Evolutionary conservation across 148 eudicot genomes (phyloP).

Genomic region (Diospyros kaki): DNA sequence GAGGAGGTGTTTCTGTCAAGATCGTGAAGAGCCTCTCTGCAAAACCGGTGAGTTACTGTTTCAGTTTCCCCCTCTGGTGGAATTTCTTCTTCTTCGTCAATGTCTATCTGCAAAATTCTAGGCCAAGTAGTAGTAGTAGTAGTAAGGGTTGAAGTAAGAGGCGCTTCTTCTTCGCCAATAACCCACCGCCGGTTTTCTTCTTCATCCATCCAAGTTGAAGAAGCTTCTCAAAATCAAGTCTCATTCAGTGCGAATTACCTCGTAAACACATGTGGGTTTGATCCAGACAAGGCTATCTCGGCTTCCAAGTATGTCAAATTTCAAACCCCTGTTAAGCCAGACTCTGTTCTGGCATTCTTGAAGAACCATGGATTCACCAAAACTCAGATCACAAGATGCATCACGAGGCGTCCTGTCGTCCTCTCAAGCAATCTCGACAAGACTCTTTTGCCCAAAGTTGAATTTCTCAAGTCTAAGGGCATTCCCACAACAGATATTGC

Average conservation of each 20-base stretch:
- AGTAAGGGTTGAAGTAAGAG: too few relatives aligned
- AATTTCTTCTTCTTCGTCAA: too few relatives aligned
- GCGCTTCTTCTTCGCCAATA: too few relatives aligned
- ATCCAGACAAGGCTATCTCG: not conserved
- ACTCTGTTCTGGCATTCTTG: not conserved
- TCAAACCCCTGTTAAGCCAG: not conserved
- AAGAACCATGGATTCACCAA: slow-evolving; percentile 7
- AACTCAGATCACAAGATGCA: not conserved
- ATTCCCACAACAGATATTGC: slow-evolving; percentile 2
- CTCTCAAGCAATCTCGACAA: not conserved
- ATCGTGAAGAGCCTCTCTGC: too few relatives aligned
- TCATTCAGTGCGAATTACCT: not conserved
- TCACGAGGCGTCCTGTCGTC: not conserved
- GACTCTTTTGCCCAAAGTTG: slow-evolving; percentile 16
- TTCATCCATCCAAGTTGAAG: too few relatives aligned
- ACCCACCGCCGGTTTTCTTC: too few relatives aligned
- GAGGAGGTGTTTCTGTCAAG: too few relatives aligned
- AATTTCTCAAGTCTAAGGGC: slow-evolving; percentile 9
- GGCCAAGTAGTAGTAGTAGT: too few relatives aligned
- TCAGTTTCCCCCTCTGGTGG: too few relatives aligned
- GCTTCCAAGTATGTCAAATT: not conserved
- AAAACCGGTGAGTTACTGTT: too few relatives aligned
- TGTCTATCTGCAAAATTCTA: too few relatives aligned
- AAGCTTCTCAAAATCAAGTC: not conserved
- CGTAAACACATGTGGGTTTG: slow-evolving; percentile 4